Evolutionary conservation across 495 filamentous ascomycete genomes (phyloP).

Genomic region (Corynascus novoguineensis): DNA sequence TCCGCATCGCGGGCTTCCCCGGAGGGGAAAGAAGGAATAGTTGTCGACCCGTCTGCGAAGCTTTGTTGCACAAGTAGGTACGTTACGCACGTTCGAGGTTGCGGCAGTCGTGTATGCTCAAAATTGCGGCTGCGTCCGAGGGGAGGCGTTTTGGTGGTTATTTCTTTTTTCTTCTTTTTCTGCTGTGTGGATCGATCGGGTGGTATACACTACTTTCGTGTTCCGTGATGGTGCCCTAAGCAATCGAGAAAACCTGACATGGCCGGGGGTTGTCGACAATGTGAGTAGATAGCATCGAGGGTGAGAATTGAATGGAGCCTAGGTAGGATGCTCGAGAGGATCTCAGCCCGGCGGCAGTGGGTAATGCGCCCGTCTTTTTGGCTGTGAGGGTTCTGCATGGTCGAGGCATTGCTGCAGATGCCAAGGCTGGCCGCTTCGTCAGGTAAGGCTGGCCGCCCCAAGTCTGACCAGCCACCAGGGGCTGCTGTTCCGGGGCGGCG

Average conservation of each 20-base stretch:
- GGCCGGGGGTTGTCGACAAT: neutral
- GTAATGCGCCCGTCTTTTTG: neutral
- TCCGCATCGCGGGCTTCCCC: constrained; percentile 13
- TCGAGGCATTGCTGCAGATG: constrained; percentile 7
- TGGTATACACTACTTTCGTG: no score
- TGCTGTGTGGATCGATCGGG: neutral
- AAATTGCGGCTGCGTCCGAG: neutral
- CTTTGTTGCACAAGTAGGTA: neutral
- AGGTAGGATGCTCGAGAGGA: neutral
- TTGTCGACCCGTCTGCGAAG: neutral
- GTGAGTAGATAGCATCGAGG: neutral
- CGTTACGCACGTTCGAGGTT: neutral
- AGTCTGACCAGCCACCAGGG: neutral
- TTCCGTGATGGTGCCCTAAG: neutral
- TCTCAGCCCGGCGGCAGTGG: neutral
- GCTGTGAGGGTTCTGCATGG: neutral
- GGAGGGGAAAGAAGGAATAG: neutral
- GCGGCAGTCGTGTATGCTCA: neutral
- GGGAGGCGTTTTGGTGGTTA: neutral
- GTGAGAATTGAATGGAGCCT: neutral
- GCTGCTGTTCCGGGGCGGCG: neutral
- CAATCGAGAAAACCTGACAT: neutral
- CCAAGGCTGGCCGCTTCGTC: constrained; percentile 8
- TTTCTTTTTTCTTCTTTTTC: no score
- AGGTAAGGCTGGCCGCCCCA: constrained; percentile 1